These are phyloP conservation scores for Schizochytrium sp. DNA, from an alignment of 108 stramenopile species.

Conservation along the genomic window DNA sequence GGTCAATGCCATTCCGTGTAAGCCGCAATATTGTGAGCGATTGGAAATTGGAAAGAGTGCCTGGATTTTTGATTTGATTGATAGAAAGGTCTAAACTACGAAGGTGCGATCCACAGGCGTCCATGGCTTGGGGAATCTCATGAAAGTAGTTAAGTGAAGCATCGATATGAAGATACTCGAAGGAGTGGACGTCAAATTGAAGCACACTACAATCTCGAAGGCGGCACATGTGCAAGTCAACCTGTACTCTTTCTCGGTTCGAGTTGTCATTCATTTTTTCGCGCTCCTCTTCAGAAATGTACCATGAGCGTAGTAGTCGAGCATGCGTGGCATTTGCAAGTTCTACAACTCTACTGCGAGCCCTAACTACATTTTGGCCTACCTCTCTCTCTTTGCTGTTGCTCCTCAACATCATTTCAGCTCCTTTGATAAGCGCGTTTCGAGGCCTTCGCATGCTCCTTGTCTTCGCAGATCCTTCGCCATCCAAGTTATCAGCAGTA, in stretches of 20 bases:
- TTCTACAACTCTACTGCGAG: too few relatives aligned
- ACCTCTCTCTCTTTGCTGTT: too few relatives aligned
- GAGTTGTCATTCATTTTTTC: not conserved
- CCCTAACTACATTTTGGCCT: too few relatives aligned
- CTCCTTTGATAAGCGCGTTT: too few relatives aligned
- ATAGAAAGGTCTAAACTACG: not conserved
- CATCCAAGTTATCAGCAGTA: too few relatives aligned
- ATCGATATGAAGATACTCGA: constrained; percentile 4
- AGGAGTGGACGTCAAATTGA: not conserved
- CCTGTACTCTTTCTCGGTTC: not conserved
- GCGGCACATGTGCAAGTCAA: constrained; percentile 56
- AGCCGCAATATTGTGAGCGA: not conserved
- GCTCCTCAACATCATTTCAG: too few relatives aligned
- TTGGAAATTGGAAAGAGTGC: not conserved
- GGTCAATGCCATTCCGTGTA: constrained; percentile 18
- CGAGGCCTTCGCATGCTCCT: too few relatives aligned
- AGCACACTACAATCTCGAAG: not conserved
- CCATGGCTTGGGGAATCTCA: not conserved
- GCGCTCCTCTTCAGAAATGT: not conserved
- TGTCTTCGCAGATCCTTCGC: too few relatives aligned
- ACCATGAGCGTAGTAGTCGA: not conserved
- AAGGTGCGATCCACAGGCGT: not conserved
- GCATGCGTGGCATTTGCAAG: not conserved
- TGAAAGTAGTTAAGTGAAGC: constrained; percentile 56
- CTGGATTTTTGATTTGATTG: not conserved